Evolutionary conservation across 352 stramenopile species (phyloP), one percentile per base, ranked within the genome.

Genomic region (Pythium dissimile): DNA sequence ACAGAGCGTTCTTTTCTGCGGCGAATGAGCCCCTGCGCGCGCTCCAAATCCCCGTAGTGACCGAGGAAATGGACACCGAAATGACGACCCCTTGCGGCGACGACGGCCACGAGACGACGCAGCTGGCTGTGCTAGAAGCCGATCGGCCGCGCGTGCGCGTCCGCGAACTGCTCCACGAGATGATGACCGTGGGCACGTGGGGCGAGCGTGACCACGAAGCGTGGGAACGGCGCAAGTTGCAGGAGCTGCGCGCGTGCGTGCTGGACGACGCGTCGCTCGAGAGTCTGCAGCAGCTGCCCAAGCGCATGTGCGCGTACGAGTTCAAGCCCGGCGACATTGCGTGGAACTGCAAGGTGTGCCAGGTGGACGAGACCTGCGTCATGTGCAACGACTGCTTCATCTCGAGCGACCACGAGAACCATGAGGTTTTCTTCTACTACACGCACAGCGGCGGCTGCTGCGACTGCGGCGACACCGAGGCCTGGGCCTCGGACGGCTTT

Each of bases 311-410:
- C 53, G 87, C 88, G 38, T 96, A 96, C 66, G 86, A 94, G 55
- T 99, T 99, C 73, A 95, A 92, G 61, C 80, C 82, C 1, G 97
- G 97, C 42, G 96, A 99, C 64, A 99, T 99, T 64, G 96, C 97
- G 20, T 99, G 96, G 93, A 97, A 98, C 59, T 98, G 93, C 74
- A 90, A 91, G 60, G 90, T 92, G 54, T 93, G 85, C 59, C 82
- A 92, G 69, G 98, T 97, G 31, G 85, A 96, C 55, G 82, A 93
- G 66, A 95, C 85, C 34, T 99, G 97, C 66, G 96, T 99, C 15
- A 87, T 99, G 67, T 99, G 97, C 76, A 98, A 99, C 62, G 84
- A 96, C 46, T 99, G 97, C 76, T 99, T 98, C 66, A 92, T 98
- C 73, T 69, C 81, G 24, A 91, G 81, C 64, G 76, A 98, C 54